Evolutionary conservation across 345 rosid genomes (phyloP).

Genomic region (Citrus australasica): DNA sequence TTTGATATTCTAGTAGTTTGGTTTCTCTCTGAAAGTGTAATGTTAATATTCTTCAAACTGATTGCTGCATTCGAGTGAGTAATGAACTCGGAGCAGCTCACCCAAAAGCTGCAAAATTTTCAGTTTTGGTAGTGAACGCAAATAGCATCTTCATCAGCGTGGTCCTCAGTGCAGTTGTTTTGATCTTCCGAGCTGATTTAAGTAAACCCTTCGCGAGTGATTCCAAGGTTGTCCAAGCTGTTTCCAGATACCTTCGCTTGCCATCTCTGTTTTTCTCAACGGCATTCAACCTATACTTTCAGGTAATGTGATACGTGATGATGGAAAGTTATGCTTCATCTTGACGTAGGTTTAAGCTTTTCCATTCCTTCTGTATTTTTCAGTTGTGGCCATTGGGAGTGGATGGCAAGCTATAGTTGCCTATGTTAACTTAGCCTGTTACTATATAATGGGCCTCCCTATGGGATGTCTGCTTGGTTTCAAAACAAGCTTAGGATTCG

Average conservation of each 20-base stretch:
- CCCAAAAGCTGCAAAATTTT: slow-evolving; percentile 60
- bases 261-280: slow-evolving; percentile 74
- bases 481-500: slow-evolving; percentile 74
- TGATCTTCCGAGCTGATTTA: slow-evolving; percentile 46
- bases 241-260: slow-evolving; percentile 63
- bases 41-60: not conserved
- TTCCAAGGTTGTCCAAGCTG: slow-evolving; percentile 50
- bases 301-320: slow-evolving; percentile 24
- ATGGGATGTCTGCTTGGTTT: slow-evolving; percentile 83
- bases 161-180: slow-evolving; percentile 44
- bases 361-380: not conserved
- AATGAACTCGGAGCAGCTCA: slow-evolving; percentile 92
- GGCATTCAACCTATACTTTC: slow-evolving; percentile 95
- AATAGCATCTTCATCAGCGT: slow-evolving; percentile 58
- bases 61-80: slow-evolving; percentile 65
- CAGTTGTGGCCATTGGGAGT: slow-evolving; percentile 93
- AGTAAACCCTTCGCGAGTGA: slow-evolving; percentile 74
- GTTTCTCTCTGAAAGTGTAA: no score
- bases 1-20: not conserved
- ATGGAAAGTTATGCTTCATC: not conserved
- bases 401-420: slow-evolving; percentile 97
- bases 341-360: not conserved
- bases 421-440: slow-evolving; percentile 66
- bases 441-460: slow-evolving; percentile 82
- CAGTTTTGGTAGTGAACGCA: slow-evolving; percentile 63